Evolutionary conservation across 306 rosid genomes (phyloP).

Genomic region (Benincasa hispida): DNA sequence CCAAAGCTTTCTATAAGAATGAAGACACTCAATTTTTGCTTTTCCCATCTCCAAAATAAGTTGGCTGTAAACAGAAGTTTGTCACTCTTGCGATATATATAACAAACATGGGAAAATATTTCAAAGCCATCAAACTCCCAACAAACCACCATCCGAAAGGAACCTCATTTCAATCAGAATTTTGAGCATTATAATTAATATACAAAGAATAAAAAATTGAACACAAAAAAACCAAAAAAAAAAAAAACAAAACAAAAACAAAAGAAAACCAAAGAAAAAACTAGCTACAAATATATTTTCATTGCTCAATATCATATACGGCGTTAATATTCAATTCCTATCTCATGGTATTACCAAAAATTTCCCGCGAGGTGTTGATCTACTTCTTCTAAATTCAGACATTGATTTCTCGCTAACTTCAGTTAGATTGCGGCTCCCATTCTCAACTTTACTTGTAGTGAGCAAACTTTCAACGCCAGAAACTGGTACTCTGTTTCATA

Average conservation of each 20-base stretch:
- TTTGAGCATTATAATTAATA: background rate
- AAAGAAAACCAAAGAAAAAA: no score
- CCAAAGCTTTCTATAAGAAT: background rate
- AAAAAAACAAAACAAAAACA: no score
- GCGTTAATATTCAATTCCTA: background rate
- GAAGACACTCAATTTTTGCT: background rate
- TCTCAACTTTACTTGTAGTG: background rate
- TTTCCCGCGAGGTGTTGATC: constrained; percentile 81
- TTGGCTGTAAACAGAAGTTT: background rate
- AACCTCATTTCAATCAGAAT: background rate
- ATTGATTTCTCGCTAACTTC: constrained; percentile 43
- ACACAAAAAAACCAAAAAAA: no score
- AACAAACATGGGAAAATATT: background rate
- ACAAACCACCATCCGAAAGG: background rate
- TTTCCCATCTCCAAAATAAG: background rate
- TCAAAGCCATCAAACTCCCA: background rate
- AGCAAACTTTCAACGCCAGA: background rate
- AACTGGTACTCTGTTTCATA: background rate
- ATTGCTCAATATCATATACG: background rate
- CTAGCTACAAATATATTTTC: background rate
- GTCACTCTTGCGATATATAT: background rate
- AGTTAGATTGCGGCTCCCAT: constrained; percentile 26
- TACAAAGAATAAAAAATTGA: background rate
- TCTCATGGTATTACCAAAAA: constrained; percentile 43
- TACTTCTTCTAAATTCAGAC: constrained; percentile 62